Evolutionary conservation across 345 rosid genomes (phyloP).

Genomic region (Mercurialis annua): DNA sequence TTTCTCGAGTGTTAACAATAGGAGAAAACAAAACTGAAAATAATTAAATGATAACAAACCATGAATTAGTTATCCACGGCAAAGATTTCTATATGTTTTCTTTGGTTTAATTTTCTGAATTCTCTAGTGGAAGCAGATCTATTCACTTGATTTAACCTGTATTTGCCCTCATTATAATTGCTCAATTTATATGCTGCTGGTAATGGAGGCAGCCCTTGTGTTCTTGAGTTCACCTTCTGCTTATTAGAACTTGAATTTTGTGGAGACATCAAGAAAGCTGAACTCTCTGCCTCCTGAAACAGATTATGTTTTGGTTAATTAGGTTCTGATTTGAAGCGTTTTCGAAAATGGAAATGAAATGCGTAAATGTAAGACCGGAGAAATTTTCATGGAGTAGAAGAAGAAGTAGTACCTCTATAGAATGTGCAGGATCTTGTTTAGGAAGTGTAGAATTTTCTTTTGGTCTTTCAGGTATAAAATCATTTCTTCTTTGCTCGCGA

Average conservation of each 20-base stretch:
- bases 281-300: slow-evolving; percentile 33
- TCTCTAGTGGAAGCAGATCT: slow-evolving; percentile 59
- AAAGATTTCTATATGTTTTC: slow-evolving; percentile 31
- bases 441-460: slow-evolving; percentile 21
- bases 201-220: slow-evolving; percentile 34
- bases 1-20: background rate
- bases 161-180: slow-evolving; percentile 19
- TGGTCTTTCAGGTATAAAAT: slow-evolving; percentile 17
- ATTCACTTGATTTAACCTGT: slow-evolving; percentile 35
- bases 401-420: slow-evolving; percentile 35
- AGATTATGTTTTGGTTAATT: background rate
- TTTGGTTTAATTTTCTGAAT: slow-evolving; percentile 32
- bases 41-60: background rate
- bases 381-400: background rate
- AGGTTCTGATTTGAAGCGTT: background rate
- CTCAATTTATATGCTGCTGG: slow-evolving; percentile 26
- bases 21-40: background rate
- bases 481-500: slow-evolving; percentile 34
- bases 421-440: slow-evolving; percentile 16
- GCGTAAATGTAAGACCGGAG: too few relatives aligned
- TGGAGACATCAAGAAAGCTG: slow-evolving; percentile 18
- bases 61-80: slow-evolving; percentile 31
- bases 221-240: slow-evolving; percentile 24
- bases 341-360: too few relatives aligned
- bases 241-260: slow-evolving; percentile 21